Percentiles rank a stretch among this genome's conserved stretches.
Conservation (phyloP, 495 filamentous ascomycete species). For the Podospora bellae-mahoneyi region DNA sequence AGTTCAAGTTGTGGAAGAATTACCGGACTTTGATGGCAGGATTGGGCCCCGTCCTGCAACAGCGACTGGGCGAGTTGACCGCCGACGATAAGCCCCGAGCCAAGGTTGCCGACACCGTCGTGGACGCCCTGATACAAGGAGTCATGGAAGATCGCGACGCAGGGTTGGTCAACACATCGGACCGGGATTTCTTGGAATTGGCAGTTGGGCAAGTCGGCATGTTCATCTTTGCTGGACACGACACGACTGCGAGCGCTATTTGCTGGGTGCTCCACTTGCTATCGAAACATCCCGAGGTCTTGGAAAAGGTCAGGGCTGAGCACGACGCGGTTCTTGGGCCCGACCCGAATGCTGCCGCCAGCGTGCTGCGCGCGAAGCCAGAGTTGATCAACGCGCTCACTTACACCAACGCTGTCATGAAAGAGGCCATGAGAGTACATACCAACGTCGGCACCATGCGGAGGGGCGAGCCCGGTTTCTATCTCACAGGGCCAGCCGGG, state of each 20-base stretch:
- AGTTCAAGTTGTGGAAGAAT: not conserved
- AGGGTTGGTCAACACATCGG: not conserved
- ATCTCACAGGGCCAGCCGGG: not conserved
- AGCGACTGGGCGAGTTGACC: not conserved
- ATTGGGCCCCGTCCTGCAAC: not conserved
- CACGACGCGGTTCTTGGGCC: conserved; percentile 41
- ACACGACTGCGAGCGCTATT: conserved; percentile 39
- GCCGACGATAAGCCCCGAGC: not conserved
- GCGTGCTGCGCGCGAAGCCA: conserved; percentile 32
- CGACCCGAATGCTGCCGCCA: conserved; percentile 25
- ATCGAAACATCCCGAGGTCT: conserved; percentile 34
- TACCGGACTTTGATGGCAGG: not conserved
- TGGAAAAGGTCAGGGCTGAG: conserved; percentile 37
- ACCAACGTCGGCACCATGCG: not conserved
- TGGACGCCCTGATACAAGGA: not conserved
- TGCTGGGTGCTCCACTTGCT: conserved; percentile 42
- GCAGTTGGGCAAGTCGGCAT: conserved; percentile 28
- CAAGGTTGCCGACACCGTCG: not conserved
- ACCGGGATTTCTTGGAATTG: not conserved
- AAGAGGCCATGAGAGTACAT: not conserved
- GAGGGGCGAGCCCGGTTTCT: not conserved
- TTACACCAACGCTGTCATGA: not conserved
- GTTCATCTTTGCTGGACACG: conserved; percentile 48
- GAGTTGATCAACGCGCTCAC: conserved; percentile 38
- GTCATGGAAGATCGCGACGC: not conserved